phyloP scores from a whole-genome alignment of 192 early-diverging fungal species.

The Chytriomyces confervae region DNA sequence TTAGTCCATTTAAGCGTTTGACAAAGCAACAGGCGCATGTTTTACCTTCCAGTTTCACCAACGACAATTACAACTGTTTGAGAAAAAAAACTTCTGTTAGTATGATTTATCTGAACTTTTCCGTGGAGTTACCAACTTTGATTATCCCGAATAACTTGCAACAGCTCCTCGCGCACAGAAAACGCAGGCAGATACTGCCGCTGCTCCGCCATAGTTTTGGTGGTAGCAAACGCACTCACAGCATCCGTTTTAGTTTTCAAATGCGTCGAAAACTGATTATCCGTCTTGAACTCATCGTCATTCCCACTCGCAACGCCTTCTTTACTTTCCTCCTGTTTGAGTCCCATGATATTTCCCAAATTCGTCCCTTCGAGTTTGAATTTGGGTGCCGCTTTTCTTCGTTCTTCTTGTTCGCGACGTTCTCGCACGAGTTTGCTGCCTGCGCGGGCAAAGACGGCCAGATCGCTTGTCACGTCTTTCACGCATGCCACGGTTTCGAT shows the following conservation, averaged over 20 bases:
- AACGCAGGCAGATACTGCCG: slow-evolving; percentile 92
- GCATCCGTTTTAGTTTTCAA: slow-evolving; percentile 69
- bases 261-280: slow-evolving; percentile 81
- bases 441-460: slow-evolving; percentile 92
- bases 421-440: slow-evolving; percentile 90
- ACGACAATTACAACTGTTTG: slow-evolving; percentile 80
- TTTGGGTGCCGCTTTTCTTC: slow-evolving; percentile 59
- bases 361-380: slow-evolving; percentile 84
- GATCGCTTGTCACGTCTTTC: slow-evolving; percentile 88
- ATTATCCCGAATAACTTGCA: slow-evolving; percentile 89
- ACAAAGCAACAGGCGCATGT: no score
- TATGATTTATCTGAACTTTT: no score
- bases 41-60: slow-evolving; percentile 83
- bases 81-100: no score
- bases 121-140: slow-evolving; percentile 59
- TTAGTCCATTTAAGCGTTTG: no score
- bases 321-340: slow-evolving; percentile 61
- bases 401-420: slow-evolving; percentile 88
- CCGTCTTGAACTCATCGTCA: slow-evolving; percentile 66
- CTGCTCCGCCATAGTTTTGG: slow-evolving; percentile 88
- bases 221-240: slow-evolving; percentile 75
- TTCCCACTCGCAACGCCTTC: slow-evolving; percentile 47
- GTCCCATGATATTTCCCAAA: slow-evolving; percentile 96
- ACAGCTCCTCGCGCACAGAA: slow-evolving; percentile 85
- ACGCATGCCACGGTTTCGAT: slow-evolving; percentile 85